Evolutionary conservation across 83 land plant genomes (phyloP).

Genomic region (Picea abies): DNA sequence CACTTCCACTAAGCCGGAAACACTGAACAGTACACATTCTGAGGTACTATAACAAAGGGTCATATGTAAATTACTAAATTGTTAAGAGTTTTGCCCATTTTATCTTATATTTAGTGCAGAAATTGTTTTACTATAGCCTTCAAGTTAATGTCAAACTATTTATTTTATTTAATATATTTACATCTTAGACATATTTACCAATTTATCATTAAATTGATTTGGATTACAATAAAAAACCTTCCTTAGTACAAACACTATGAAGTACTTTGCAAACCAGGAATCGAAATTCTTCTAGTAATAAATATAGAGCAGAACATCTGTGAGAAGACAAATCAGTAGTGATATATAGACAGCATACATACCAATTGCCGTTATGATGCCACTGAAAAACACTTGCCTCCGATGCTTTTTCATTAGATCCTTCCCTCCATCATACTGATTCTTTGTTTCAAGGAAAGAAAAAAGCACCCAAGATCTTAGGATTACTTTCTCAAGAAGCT

Average conservation of each 20-base stretch:
- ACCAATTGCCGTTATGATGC: conserved; percentile 89
- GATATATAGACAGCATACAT: conserved; percentile 13
- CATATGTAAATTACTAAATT: no score
- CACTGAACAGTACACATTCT: no score
- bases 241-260: neutral
- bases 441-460: conserved; percentile 22
- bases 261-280: neutral
- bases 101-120: no score
- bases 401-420: conserved; percentile 74
- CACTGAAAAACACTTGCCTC: conserved; percentile 83
- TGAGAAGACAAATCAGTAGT: conserved; percentile 12
- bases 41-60: no score
- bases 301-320: neutral
- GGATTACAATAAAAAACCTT: no score
- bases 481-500: conserved; percentile 2
- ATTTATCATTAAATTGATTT: no score
- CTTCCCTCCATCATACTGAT: conserved; percentile 50
- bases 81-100: no score
- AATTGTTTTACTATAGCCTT: no score
- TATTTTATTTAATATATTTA: no score
- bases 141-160: no score
- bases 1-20: no score
- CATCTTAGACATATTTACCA: no score
- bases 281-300: neutral
- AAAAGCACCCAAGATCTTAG: neutral